Evolutionary conservation across 2,329 filamentous ascomycete species (phyloP).

Genomic region (Plectosphaerella plurivora): DNA sequence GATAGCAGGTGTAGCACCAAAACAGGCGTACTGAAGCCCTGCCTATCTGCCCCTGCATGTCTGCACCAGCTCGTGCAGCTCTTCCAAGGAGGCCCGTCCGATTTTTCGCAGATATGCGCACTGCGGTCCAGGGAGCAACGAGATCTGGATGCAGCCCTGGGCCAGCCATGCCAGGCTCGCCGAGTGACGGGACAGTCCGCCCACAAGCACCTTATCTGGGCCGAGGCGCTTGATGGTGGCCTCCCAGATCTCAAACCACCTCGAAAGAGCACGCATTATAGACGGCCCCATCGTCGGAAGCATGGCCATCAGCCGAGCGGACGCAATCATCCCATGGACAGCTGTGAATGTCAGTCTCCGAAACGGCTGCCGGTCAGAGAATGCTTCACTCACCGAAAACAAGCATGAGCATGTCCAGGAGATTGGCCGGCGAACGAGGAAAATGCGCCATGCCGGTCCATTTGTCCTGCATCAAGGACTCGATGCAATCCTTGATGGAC

Average conservation of each 20-base stretch:
- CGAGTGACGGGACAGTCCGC: background rate
- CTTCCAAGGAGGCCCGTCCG: background rate
- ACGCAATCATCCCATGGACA: background rate
- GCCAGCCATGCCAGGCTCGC: constrained; percentile 1
- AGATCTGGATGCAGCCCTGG: background rate
- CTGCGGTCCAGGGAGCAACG: background rate
- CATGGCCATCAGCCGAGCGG: background rate
- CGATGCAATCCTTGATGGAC: constrained; percentile 11
- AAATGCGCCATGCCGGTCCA: constrained; percentile 5
- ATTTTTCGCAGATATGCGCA: background rate
- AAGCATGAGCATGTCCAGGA: background rate
- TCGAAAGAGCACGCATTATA: background rate
- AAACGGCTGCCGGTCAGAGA: background rate
- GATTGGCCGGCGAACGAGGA: background rate
- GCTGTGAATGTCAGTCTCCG: background rate
- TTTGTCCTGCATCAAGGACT: constrained; percentile 13
- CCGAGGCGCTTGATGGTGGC: background rate
- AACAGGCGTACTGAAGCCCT: too few relatives aligned
- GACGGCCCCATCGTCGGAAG: background rate
- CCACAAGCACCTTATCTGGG: background rate
- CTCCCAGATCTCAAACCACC: constrained; percentile 2
- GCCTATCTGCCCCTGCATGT: background rate
- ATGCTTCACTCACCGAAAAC: background rate
- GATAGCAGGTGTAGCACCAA: background rate
- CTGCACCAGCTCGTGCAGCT: background rate